Evolutionary conservation across 257 asterid species (phyloP), one percentile per base, ranked within the genome.

Genomic region (Capsicum chinense): DNA sequence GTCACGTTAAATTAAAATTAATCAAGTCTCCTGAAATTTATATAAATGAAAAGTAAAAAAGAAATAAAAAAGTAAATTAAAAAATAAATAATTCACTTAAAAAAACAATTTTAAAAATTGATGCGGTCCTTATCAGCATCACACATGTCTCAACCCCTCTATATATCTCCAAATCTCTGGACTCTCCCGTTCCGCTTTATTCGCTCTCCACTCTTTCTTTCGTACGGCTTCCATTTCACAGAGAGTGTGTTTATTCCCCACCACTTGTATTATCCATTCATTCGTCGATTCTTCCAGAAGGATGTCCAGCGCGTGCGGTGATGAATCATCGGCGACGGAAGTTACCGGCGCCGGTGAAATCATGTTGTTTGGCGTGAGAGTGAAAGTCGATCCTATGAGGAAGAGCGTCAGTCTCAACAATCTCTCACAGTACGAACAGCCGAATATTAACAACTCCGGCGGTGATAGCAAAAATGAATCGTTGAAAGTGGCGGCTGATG

Each of bases 331-430:
- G 68, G 21, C 62, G 82, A 5, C 63, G 83, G 56, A 56, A 7
- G 79, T 35, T 17, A 16, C 48, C 63, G 74, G 42, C 21, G 85
- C 4, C 5, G 44, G 82, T 2, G 52, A 83, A 80, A 83, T 83
- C 62, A 83, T 83, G 83, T 33, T 83, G 74, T 83, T 83, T 47
- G 86, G 86, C 47, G 86, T 83, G 79, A 83, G 86, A 76, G 83
- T 83, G 3, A 83, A 76, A 57, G 86, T 83, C 52, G 86, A 83
- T 62, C 86, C 86, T 26, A 83, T 83, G 86, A 83, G 86, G 78
- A 83, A 74, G 64, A 83, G 83, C 79, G 86, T 83, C 9, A 83
- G 86, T 83, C 16, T 83, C 3, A 83, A 76, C 69, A 78, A 83
- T 63, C 74, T 83, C 9, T 83, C 86, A 10, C 86, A 83, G 78